Conservation (phyloP, 2,329 filamentous ascomycete genomes). For the Magnaporthales sp. region DNA sequence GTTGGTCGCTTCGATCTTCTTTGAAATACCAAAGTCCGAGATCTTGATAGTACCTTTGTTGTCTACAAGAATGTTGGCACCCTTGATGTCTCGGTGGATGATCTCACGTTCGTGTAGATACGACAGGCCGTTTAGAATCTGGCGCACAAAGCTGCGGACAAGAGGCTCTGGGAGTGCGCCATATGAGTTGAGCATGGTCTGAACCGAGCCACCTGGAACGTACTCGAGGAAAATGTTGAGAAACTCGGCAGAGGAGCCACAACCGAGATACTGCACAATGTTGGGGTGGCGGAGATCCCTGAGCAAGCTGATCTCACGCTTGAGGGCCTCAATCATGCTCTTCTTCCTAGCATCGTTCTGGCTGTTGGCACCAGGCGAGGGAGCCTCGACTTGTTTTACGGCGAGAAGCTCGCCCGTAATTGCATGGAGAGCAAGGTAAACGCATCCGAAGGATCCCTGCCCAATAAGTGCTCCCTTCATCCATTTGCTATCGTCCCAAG, state of each 20-base stretch:
- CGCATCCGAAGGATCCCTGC: conserved; percentile 91
- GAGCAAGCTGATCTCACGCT: conserved; percentile 90
- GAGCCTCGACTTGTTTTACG: conserved; percentile 95
- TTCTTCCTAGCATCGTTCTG: conserved; percentile 87
- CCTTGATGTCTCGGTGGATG: conserved; percentile 98
- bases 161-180: conserved; percentile 88
- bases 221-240: conserved; percentile 99
- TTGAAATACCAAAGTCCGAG: conserved; percentile 97
- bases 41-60: conserved; percentile 99
- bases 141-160: conserved; percentile 91
- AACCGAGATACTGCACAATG: conserved; percentile 96
- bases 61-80: conserved; percentile 95
- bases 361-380: conserved; percentile 66
- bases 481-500: conserved; percentile 96
- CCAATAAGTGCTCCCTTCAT: conserved; percentile 98
- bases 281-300: conserved; percentile 93
- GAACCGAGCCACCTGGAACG: conserved; percentile 92
- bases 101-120: conserved; percentile 94
- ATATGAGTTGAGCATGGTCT: conserved; percentile 98
- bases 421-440: conserved; percentile 89
- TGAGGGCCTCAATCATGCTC: conserved; percentile 94
- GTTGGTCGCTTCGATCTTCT: conserved; percentile 89
- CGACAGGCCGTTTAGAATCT: conserved; percentile 85
- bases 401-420: conserved; percentile 96
- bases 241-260: conserved; percentile 80